These are phyloP conservation scores for Alternaria infectoria DNA, from an alignment of 2,329 filamentous ascomycete species.

Conservation along the genomic window DNA sequence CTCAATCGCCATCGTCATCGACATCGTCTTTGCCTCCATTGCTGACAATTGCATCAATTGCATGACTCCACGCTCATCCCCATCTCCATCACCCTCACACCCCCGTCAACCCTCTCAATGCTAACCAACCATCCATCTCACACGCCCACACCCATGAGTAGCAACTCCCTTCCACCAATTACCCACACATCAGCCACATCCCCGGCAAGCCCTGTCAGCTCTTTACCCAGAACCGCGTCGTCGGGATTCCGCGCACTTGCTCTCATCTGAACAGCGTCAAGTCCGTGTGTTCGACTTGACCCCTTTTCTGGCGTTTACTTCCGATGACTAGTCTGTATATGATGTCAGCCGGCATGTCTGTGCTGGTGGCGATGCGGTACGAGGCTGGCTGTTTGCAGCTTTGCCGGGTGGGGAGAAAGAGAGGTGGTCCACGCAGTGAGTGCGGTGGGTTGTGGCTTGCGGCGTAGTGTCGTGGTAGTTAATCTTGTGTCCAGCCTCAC, in stretches of 20 bases:
- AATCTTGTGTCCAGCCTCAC: background rate
- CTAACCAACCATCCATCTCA: background rate
- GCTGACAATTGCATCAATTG: background rate
- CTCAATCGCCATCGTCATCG: background rate
- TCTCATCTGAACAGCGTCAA: background rate
- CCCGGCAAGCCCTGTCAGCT: background rate
- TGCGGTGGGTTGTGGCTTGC: background rate
- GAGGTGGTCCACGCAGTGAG: too few relatives aligned
- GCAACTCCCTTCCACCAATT: background rate
- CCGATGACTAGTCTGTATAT: background rate
- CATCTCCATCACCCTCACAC: background rate
- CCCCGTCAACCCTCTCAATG: background rate
- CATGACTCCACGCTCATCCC: background rate
- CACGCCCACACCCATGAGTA: background rate
- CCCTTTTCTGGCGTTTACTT: background rate
- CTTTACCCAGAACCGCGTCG: background rate
- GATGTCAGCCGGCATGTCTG: background rate
- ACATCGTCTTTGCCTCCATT: background rate
- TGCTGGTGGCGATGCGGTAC: background rate
- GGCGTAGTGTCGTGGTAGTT: background rate
- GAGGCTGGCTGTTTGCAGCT: background rate
- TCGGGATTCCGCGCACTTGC: background rate
- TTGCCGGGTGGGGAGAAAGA: background rate
- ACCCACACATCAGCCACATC: background rate
- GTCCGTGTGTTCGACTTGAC: background rate